These are phyloP conservation scores for Metarhizium humberi DNA, from an alignment of 2,329 filamentous ascomycete species.

Conservation along the genomic window DNA sequence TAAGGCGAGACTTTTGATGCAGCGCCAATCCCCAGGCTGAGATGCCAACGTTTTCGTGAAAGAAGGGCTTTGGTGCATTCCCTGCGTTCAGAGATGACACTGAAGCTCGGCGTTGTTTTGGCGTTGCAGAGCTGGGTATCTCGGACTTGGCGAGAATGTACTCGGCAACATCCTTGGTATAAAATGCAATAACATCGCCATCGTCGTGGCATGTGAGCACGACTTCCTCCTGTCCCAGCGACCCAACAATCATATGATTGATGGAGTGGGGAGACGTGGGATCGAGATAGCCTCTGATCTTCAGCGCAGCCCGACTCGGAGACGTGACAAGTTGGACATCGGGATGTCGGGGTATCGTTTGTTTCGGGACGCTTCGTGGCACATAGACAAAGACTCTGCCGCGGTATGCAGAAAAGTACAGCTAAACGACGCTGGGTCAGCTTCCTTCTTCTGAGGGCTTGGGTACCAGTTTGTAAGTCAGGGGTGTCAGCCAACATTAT, in stretches of 20 bases:
- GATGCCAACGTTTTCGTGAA: constrained; percentile 63
- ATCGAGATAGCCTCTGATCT: constrained; percentile 45
- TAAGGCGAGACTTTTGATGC: constrained; percentile 69
- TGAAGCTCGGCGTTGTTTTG: constrained; percentile 3
- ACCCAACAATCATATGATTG: constrained; percentile 60
- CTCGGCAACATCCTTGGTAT: constrained; percentile 43
- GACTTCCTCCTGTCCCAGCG: constrained; percentile 61
- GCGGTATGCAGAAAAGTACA: constrained; percentile 53
- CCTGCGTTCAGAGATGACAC: not conserved
- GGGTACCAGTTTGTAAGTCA: not conserved
- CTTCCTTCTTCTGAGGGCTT: not conserved
- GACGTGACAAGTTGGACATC: constrained; percentile 40
- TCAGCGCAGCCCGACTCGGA: constrained; percentile 27
- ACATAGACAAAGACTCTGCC: constrained; percentile 48
- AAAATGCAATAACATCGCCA: constrained; percentile 65
- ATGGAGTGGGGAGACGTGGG: constrained; percentile 45
- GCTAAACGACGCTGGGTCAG: constrained; percentile 21
- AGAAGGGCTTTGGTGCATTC: constrained; percentile 40
- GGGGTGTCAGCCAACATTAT: constrained; percentile 33
- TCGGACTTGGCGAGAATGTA: constrained; percentile 25
- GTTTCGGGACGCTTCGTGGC: constrained; percentile 34
- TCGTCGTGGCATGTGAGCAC: constrained; percentile 62
- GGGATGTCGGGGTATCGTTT: constrained; percentile 38
- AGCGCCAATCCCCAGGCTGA: constrained; percentile 88
- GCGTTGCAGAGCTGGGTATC: not conserved